Evolutionary conservation across 2,329 filamentous ascomycete species (phyloP).

Genomic region (Sporothrix luriei): DNA sequence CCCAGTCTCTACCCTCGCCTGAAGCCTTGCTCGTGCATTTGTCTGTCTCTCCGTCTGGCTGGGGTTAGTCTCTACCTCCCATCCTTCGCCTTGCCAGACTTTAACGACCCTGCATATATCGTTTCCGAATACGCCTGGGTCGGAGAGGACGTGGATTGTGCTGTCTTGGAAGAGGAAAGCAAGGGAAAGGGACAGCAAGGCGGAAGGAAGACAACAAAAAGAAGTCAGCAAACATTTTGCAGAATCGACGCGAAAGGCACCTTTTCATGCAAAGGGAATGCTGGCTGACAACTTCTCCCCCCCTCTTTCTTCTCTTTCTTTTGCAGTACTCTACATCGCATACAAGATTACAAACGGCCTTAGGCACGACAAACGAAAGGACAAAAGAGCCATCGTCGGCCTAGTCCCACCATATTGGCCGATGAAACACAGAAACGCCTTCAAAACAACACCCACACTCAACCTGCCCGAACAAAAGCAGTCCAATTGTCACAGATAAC

Average conservation of each 20-base stretch:
- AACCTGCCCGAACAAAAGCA: background rate
- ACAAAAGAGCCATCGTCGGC: background rate
- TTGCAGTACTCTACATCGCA: no score
- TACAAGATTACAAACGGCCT: background rate
- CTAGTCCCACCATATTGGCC: background rate
- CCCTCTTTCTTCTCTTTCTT: background rate
- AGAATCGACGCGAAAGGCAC: background rate
- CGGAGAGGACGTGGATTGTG: background rate
- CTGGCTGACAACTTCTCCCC: no score
- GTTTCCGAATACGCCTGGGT: background rate
- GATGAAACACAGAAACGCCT: conserved; percentile 12
- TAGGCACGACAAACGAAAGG: background rate
- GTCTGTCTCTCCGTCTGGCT: conserved; percentile 3
- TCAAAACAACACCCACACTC: background rate
- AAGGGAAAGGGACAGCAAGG: background rate
- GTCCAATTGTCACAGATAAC: background rate
- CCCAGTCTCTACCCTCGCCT: background rate
- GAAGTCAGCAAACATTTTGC: background rate
- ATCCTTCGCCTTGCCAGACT: background rate
- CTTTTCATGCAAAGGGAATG: background rate
- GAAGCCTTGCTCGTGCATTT: conserved; percentile 10
- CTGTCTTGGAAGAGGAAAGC: background rate
- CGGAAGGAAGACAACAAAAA: background rate
- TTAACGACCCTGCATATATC: conserved; percentile 21
- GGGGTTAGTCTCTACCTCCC: background rate